These are phyloP conservation scores for Dalbergia cultrata DNA, from an alignment of 306 rosid species.

Conservation along the genomic window DNA sequence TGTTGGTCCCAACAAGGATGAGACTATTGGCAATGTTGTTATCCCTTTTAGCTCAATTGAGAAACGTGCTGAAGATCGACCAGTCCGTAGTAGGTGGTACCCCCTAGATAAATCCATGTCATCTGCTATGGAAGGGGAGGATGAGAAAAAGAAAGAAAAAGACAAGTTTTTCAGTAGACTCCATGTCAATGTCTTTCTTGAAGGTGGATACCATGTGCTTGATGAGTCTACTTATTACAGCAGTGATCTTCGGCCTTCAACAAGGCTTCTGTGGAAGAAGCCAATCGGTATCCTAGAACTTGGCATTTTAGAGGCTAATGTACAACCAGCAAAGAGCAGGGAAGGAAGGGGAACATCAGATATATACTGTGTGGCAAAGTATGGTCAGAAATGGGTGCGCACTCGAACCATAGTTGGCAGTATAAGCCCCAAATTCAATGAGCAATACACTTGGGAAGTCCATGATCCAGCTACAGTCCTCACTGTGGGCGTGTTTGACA, in stretches of 20 bases:
- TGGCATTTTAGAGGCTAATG: constrained; percentile 76
- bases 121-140: constrained; percentile 71
- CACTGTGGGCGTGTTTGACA: constrained; percentile 85
- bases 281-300: constrained; percentile 86
- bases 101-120: constrained; percentile 70
- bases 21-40: constrained; percentile 69
- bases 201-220: constrained; percentile 96
- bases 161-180: constrained; percentile 77
- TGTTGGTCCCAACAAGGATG: constrained; percentile 75
- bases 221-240: constrained; percentile 92
- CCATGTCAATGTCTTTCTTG: constrained; percentile 71
- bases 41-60: constrained; percentile 61
- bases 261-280: constrained; percentile 78
- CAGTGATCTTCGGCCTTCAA: constrained; percentile 85
- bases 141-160: constrained; percentile 54
- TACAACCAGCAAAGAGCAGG: constrained; percentile 74
- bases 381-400: constrained; percentile 93
- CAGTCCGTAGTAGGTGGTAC: constrained; percentile 63
- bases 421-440: constrained; percentile 76
- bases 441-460: constrained; percentile 99
- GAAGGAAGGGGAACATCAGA: constrained; percentile 77
- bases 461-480: constrained; percentile 88
- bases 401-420: constrained; percentile 81
- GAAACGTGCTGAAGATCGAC: constrained; percentile 73
- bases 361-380: constrained; percentile 90